Evolutionary conservation across 192 early-diverging fungal genomes (phyloP), one percentile per base, ranked within the genome.

Genomic region (Coemansia sp.): DNA sequence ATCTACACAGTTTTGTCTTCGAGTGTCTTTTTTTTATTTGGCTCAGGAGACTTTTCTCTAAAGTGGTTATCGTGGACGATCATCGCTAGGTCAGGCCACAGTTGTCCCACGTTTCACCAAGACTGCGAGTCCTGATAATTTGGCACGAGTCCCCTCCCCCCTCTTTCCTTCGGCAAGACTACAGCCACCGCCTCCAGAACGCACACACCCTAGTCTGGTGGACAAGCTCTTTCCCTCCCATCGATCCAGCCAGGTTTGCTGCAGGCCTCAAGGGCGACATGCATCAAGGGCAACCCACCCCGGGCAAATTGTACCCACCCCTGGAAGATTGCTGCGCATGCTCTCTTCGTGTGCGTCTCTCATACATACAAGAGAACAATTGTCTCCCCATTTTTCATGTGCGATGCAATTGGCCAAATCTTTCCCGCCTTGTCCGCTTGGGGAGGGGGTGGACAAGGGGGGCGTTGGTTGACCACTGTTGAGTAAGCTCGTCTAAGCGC

Each of bases 361-460:
- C 8, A 18, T 9, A 5, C 43, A 7, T 31, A 31, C 24, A 21
- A 46, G 18, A n/a, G 23, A 50, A 14, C 21, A 26, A 50, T 53
- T 51, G 48, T 28, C 24, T 28, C 56, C 34, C 33, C 34, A n/a
- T 34, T n/a, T 58, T 37, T 58, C 26, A 28, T 55, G 51, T 16
- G 51, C 28, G 56, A 37, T 37, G 16, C 56, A 58, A 58, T 58
- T 58, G 56, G 56, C 18, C 56, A 58, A 21, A 58, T 58, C 56
- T 34, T 58, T 58, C 56, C 56, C 56, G 56, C 56, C 56, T 18
- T 36, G 56, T 58, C 56, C 56, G 56, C 34, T 20, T 37, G 33
- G 34, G 18, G 18, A 18, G 20, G 34, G 56, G 34, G 31, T 33
- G 56, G 55, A 5, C 13, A 9, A 13, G 34, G 33, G 56, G 56